Percentiles rank a stretch among this genome's conserved stretches.
phyloP scores from a whole-genome alignment of 345 rosid genomes.

The Citrus inodora region DNA sequence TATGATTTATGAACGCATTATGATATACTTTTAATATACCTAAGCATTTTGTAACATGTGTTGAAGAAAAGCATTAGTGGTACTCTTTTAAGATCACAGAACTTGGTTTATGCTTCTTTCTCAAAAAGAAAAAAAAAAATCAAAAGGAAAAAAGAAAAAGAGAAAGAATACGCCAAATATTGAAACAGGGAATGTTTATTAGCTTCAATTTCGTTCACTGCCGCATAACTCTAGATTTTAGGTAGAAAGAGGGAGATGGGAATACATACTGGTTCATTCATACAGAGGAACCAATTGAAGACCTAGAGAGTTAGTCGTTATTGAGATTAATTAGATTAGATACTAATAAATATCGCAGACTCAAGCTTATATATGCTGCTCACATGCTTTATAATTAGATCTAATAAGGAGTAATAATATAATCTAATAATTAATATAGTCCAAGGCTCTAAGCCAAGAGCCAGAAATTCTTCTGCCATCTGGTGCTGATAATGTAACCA shows the following conservation, averaged over 20 bases:
- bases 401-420: not conserved
- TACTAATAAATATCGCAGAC: not conserved
- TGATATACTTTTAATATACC: too few relatives aligned
- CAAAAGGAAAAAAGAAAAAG: too few relatives aligned
- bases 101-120: too few relatives aligned
- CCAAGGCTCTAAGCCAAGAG: constrained; percentile 56
- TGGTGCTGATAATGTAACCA: constrained; percentile 86
- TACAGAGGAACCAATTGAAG: not conserved
- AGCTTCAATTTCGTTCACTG: not conserved
- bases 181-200: not conserved
- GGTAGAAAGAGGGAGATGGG: not conserved
- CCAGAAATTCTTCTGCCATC: constrained; percentile 97
- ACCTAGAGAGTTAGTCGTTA: constrained; percentile 5
- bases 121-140: too few relatives aligned
- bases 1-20: too few relatives aligned
- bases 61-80: too few relatives aligned
- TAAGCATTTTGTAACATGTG: too few relatives aligned
- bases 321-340: constrained; percentile 8
- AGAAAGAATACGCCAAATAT: too few relatives aligned
- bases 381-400: not conserved
- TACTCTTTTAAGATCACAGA: too few relatives aligned
- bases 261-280: not conserved
- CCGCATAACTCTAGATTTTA: not conserved
- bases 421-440: not conserved
- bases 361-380: not conserved